Base-by-base conservation (phyloP, 2,329 filamentous ascomycete genomes). In the Domatiomyces globalis region DNA sequence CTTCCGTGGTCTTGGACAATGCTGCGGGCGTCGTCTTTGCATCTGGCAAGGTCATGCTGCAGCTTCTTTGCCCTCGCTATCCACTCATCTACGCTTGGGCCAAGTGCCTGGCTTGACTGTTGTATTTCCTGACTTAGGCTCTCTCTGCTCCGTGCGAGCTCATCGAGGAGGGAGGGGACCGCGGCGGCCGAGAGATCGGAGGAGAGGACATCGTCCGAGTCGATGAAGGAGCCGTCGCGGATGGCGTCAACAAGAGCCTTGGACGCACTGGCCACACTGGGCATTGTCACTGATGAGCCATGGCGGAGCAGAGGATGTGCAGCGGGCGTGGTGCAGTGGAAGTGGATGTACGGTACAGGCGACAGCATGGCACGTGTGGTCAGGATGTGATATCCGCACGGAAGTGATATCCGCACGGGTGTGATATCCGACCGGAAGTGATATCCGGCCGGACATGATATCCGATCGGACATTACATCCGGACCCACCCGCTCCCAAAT, bases 31-130 rank as follows among this genome's bases (percentile, higher is more conserved):
- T 88, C 81, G 15, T 79, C 76, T 61, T 87, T 83, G 20, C 87
- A 90, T 46, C 80, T 78, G 61, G 86, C 80, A 58, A 95, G 90
- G 63, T 95, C 90, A 55, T 83, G 78, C 65, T 94, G 87, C 6
- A 95, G 77, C 49, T 83, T 80, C 67, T 87, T 87, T 46, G 89
- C 87, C 66, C 92, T 87, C 49, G 75, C 71, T 51, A 94, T 85
- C 90, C 90, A 96, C 49, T 82, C 78, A 63, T 87, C 84, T 48
- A 95, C 84, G 62, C 94, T 84, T 42, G 82, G 78, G 51, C 83
- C 84, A 17, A 81, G 84, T 58, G 87, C 81, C 63, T 81, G 78
- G 67, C 89, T 94, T 55, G 92, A 79, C 19, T 72, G 67, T 57
- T 82, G 83, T 53, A 96, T 84, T 61, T 94, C 82, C 72, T 75